Conservation (phyloP, 2,329 filamentous ascomycete species). For the Talaromyces sp. region DNA sequence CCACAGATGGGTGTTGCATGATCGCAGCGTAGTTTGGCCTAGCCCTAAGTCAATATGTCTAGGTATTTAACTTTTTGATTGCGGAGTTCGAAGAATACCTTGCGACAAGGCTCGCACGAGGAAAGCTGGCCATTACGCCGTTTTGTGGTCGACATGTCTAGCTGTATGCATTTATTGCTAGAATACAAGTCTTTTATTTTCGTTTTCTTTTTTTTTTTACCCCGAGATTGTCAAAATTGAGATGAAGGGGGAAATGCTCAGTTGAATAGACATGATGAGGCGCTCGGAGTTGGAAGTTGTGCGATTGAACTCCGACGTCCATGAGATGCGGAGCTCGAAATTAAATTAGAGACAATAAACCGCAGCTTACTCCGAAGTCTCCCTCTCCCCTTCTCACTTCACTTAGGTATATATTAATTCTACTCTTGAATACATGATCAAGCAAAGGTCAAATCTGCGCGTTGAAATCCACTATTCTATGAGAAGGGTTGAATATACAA, state of each 20-base stretch:
- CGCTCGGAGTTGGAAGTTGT: not conserved
- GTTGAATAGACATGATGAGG: not conserved
- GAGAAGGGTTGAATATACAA: not conserved
- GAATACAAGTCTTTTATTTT: not conserved
- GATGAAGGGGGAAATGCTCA: not conserved
- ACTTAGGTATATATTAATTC: no score
- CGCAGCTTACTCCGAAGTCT: not conserved
- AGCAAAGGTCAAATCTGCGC: not conserved
- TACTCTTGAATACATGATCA: not conserved
- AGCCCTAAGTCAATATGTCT: not conserved
- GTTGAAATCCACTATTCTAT: not conserved
- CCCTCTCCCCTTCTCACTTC: not conserved
- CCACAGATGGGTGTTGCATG: constrained; percentile 24
- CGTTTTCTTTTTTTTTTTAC: not conserved
- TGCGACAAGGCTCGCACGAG: constrained; percentile 29
- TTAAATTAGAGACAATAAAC: not conserved
- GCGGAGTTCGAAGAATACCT: not conserved
- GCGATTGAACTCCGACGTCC: not conserved
- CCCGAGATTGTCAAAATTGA: not conserved
- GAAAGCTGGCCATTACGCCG: constrained; percentile 22
- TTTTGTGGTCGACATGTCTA: constrained; percentile 10
- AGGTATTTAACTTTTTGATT: not conserved
- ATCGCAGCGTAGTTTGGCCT: constrained; percentile 28
- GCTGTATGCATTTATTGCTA: not conserved
- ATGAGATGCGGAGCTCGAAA: not conserved